These are phyloP conservation scores for Entophlyctis helioformis DNA, from an alignment of 192 early-diverging fungal species.

Conservation along the genomic window DNA sequence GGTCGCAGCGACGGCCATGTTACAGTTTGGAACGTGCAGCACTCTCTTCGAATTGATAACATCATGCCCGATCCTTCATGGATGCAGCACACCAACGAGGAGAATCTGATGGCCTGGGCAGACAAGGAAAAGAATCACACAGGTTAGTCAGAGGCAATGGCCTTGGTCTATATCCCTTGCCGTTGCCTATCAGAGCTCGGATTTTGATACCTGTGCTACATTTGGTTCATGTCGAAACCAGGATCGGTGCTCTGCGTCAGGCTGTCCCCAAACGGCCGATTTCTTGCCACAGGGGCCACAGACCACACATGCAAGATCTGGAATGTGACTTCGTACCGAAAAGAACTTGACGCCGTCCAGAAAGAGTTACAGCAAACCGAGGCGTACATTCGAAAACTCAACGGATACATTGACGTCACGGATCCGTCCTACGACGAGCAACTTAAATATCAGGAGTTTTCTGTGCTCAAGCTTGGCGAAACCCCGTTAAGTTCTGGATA, in stretches of 20 bases:
- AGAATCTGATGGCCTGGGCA: conserved; percentile 21
- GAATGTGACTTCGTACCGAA: conserved; percentile 35
- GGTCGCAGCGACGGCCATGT: conserved; percentile 36
- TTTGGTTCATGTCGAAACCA: not conserved
- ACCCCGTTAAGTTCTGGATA: conserved; percentile 31
- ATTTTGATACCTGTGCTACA: too few species aligned
- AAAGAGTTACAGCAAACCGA: conserved; percentile 19
- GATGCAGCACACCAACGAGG: conserved; percentile 17
- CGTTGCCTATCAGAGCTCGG: too few species aligned
- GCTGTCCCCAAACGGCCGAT: conserved; percentile 27
- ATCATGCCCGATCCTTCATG: conserved; percentile 38
- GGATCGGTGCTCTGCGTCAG: conserved; percentile 30
- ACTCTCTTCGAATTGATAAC: conserved; percentile 20
- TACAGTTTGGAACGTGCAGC: conserved; percentile 26
- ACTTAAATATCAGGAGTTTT: conserved; percentile 15
- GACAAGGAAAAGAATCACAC: conserved; percentile 30
- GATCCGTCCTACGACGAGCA: conserved; percentile 26
- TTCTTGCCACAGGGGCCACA: conserved; percentile 30
- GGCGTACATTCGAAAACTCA: conserved; percentile 6
- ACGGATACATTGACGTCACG: conserved; percentile 20
- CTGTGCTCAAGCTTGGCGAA: conserved; percentile 27
- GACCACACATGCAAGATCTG: conserved; percentile 50
- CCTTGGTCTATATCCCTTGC: too few species aligned
- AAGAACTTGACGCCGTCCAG: conserved; percentile 26
- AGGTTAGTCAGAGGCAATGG: conserved; percentile 9